Evolutionary conservation across 345 rosid species (phyloP).

Genomic region (Linum usitatissimum): DNA sequence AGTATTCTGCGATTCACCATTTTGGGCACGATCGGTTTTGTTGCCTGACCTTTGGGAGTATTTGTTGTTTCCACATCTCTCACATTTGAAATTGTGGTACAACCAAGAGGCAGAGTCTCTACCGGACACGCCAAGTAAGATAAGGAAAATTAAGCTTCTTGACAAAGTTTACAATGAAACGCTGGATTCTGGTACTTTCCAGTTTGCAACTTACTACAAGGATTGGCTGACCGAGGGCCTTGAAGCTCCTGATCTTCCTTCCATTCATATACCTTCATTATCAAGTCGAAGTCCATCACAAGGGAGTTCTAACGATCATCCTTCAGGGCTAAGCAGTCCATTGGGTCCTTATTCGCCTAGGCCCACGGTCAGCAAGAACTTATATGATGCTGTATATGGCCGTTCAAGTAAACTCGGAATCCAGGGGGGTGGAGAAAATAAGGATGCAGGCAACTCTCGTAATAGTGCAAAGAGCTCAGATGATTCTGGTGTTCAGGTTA

Average conservation of each 20-base stretch:
- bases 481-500: conserved; percentile 28
- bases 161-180: conserved; percentile 43
- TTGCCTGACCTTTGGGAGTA: conserved; percentile 49
- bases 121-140: conserved; percentile 20
- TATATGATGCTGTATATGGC: conserved; percentile 35
- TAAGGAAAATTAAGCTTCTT: conserved; percentile 39
- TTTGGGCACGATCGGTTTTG: conserved; percentile 35
- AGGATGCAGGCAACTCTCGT: conserved; percentile 12
- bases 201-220: conserved; percentile 54
- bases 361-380: conserved; percentile 46
- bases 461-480: conserved; percentile 18
- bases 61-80: conserved; percentile 53
- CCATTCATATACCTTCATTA: conserved; percentile 29
- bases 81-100: conserved; percentile 48
- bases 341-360: conserved; percentile 28
- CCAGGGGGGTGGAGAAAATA: conserved; percentile 19
- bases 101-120: conserved; percentile 41
- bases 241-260: conserved; percentile 47
- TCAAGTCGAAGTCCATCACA: conserved; percentile 21
- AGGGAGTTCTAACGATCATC: conserved; percentile 21
- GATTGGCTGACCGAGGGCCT: conserved; percentile 51
- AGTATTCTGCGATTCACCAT: conserved; percentile 49
- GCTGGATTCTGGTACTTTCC: conserved; percentile 48
- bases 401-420: conserved; percentile 23
- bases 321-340: conserved; percentile 26